Base-by-base conservation (phyloP, 805 yeast genomes). In the Jamesozyma spencerorum region DNA sequence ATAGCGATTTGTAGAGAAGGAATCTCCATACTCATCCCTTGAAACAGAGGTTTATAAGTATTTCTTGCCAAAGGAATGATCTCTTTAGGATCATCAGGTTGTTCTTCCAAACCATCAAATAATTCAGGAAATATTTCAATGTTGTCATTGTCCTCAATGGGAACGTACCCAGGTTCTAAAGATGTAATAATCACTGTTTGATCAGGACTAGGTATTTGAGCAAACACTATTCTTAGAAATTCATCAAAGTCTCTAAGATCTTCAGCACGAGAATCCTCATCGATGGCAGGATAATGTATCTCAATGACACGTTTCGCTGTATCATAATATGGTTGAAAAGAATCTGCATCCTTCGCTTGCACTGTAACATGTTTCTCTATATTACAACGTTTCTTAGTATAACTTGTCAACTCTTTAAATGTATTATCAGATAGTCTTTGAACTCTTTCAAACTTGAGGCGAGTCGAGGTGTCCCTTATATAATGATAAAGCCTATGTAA, bases 181-280 rank as follows among this genome's bases (percentile, higher is more conserved):
- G 80, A 68, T 0, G 87, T 75, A 43, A 77, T 65, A 2, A 85
- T 57, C 2, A 87, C 62, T 2, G 86, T 66, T 41, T 71, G 72
- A 44, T 75, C 73, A 0, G 95, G 95, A 0, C 88, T 70, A 1
- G 96, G 95, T 11, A 83, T 58, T 40, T 74, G 76, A 29, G 83
- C 71, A n/a, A 83, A 46, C 3, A 83, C 68, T 15, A 68, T 67
- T 39, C 81, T 66, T 10, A 85, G 50, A 35, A 66, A 60, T 35
- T 68, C 71, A 47, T 74, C 79, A 36, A 70, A 64, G 22, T 62
- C 53, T 12, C 56, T 48, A 26, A 77, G 53, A 1, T 63, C 63
- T 15, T 48, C 48, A 1, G 44, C 44, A 38, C 74, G 55, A 6
- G 64, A 59, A 18, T 54, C 56, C 20, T 45, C 51, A 0, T 65